phyloP scores from a whole-genome alignment of 768 basidiomycete genomes.

The Rhizopogon salebrosus region DNA sequence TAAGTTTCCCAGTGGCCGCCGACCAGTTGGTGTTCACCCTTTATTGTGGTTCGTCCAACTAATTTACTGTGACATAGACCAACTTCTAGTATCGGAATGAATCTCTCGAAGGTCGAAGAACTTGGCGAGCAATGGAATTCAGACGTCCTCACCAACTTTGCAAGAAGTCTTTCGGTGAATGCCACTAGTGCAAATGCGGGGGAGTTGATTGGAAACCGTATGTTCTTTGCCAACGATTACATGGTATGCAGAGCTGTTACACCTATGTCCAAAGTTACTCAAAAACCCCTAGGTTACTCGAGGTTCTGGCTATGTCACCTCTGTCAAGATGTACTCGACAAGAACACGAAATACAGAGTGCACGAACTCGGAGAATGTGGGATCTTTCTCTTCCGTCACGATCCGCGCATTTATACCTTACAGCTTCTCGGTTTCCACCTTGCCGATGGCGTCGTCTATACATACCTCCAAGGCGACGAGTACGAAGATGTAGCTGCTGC shows the following conservation, averaged over 20 bases:
- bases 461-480: constrained; percentile 60
- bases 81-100: constrained; percentile 51
- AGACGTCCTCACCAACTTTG: constrained; percentile 31
- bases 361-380: constrained; percentile 54
- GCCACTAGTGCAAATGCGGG: constrained; percentile 51
- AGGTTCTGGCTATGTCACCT: constrained; percentile 53
- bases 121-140: constrained; percentile 54
- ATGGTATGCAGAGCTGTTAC: constrained; percentile 39
- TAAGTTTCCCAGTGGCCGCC: constrained; percentile 56
- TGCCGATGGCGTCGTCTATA: constrained; percentile 59
- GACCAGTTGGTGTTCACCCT: constrained; percentile 29
- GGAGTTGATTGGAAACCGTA: constrained; percentile 48
- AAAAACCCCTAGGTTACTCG: constrained; percentile 48
- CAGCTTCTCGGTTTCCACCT: constrained; percentile 68
- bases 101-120: constrained; percentile 44
- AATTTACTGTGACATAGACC: constrained; percentile 34
- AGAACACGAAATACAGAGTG: constrained; percentile 62
- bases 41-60: neutral
- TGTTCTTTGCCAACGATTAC: constrained; percentile 66
- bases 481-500: constrained; percentile 69
- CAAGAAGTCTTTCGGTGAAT: constrained; percentile 30
- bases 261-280: neutral
- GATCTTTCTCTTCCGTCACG: constrained; percentile 5
- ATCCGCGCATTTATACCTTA: neutral
- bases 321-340: constrained; percentile 58